phyloP scores from a whole-genome alignment of 257 asterid species.

The Nyctanthes arbortristis region DNA sequence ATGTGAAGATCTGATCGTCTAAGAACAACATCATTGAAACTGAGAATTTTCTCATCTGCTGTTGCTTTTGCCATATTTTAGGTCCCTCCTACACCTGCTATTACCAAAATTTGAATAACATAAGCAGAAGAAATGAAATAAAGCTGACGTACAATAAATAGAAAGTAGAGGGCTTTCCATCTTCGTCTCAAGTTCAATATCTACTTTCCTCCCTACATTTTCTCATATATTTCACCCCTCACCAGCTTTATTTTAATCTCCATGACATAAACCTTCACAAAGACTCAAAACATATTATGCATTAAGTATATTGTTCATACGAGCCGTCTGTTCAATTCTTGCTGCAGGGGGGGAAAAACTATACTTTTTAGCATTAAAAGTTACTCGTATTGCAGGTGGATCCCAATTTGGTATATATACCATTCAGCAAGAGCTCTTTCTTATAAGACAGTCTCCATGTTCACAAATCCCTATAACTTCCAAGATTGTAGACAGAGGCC shows the following conservation, averaged over 20 bases:
- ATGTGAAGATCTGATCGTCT: constrained; percentile 69
- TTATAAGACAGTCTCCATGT: neutral
- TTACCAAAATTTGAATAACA: neutral
- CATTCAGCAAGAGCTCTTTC: neutral
- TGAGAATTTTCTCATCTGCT: constrained; percentile 61
- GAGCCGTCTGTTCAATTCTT: neutral
- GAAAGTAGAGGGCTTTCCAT: neutral
- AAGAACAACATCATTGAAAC: constrained; percentile 76
- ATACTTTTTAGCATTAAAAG: too few relatives aligned
- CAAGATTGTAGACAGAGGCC: neutral
- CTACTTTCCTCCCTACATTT: neutral
- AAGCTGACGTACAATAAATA: neutral
- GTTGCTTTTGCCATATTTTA: constrained; percentile 36
- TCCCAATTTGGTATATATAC: neutral
- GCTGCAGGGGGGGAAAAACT: neutral
- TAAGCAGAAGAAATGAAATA: neutral
- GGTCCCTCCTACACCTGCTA: constrained; percentile 19
- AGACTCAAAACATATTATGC: neutral
- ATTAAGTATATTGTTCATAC: neutral
- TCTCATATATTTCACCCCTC: neutral
- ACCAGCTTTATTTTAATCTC: neutral
- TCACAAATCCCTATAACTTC: neutral
- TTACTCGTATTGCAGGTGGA: too few relatives aligned
- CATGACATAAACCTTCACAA: neutral
- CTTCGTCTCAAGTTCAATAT: neutral